Conservation (phyloP, 306 rosid species). For the Casuarina cunninghamiana region DNA sequence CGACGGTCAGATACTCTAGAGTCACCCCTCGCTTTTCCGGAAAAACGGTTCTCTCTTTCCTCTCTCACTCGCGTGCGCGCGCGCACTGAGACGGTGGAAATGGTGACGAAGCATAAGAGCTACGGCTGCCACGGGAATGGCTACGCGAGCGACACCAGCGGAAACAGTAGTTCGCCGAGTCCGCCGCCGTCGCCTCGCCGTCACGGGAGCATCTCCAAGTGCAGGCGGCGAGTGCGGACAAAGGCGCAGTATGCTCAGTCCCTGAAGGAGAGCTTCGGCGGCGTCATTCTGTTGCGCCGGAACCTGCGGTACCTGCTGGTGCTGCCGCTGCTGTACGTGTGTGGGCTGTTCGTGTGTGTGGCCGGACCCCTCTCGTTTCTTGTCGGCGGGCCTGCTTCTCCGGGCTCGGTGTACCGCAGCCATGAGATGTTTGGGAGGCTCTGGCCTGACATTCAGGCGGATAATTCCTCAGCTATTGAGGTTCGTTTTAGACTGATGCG, state of each 20-base stretch:
- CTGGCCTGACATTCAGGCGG: constrained; percentile 56
- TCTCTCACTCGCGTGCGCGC: background rate
- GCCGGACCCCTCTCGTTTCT: constrained; percentile 71
- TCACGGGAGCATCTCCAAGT: constrained; percentile 38
- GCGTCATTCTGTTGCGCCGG: constrained; percentile 58
- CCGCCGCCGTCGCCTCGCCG: constrained; percentile 88
- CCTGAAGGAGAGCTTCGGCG: constrained; percentile 37
- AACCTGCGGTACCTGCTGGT: constrained; percentile 69
- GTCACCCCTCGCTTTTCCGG: background rate
- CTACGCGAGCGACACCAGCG: constrained; percentile 42
- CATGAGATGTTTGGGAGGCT: constrained; percentile 60
- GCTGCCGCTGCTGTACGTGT: constrained; percentile 71
- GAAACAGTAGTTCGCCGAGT: constrained; percentile 69
- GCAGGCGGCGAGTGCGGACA: constrained; percentile 59
- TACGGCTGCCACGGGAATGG: constrained; percentile 45
- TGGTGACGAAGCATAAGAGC: constrained; percentile 61
- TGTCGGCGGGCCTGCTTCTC: constrained; percentile 59
- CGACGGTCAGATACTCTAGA: background rate
- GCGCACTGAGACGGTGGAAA: background rate
- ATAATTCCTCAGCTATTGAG: constrained; percentile 77
- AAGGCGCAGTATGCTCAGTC: constrained; percentile 41
- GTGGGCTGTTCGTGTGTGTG: constrained; percentile 83
- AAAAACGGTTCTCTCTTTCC: background rate
- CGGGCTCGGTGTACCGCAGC: constrained; percentile 86
- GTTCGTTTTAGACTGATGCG: constrained; percentile 24